phyloP scores from a whole-genome alignment of 2,329 filamentous ascomycete genomes.

The Exophiala spinifera region DNA sequence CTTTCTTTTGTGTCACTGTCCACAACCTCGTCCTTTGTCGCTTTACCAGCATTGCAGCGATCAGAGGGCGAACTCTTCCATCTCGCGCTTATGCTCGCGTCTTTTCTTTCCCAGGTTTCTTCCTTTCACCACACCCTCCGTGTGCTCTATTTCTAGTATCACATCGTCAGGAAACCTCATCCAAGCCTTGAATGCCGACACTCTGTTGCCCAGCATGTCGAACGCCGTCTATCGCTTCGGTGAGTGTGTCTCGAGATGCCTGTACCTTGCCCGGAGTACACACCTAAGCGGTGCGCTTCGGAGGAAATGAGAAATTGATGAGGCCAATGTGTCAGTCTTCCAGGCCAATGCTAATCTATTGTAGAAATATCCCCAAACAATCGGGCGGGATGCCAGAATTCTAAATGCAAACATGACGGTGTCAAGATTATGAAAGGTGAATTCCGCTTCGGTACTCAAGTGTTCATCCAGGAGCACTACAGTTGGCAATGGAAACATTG shows the following conservation, averaged over 20 bases:
- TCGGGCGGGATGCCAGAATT: conserved; percentile 71
- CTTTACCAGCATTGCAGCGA: no score
- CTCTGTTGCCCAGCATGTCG: conserved; percentile 10
- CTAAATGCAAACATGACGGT: conserved; percentile 65
- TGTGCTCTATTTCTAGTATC: not conserved
- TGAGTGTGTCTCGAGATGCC: conserved; percentile 1
- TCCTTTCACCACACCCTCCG: not conserved
- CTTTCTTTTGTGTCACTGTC: no score
- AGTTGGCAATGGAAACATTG: conserved; percentile 82
- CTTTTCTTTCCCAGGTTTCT: not conserved
- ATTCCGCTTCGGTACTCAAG: conserved; percentile 71
- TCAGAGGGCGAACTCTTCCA: no score
- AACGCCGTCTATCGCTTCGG: conserved; percentile 21
- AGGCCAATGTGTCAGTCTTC: not conserved
- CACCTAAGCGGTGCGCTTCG: no score
- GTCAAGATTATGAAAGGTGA: conserved; percentile 76
- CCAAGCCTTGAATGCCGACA: not conserved
- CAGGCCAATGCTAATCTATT: not conserved
- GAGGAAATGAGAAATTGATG: no score
- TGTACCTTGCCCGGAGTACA: not conserved
- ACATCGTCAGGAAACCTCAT: not conserved
- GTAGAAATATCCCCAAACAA: conserved; percentile 68
- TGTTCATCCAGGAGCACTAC: conserved; percentile 59
- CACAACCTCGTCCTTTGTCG: no score
- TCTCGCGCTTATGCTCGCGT: no score